These are phyloP conservation scores for Colletotrichum karsti DNA, from an alignment of 2,329 filamentous ascomycete genomes.

Conservation along the genomic window DNA sequence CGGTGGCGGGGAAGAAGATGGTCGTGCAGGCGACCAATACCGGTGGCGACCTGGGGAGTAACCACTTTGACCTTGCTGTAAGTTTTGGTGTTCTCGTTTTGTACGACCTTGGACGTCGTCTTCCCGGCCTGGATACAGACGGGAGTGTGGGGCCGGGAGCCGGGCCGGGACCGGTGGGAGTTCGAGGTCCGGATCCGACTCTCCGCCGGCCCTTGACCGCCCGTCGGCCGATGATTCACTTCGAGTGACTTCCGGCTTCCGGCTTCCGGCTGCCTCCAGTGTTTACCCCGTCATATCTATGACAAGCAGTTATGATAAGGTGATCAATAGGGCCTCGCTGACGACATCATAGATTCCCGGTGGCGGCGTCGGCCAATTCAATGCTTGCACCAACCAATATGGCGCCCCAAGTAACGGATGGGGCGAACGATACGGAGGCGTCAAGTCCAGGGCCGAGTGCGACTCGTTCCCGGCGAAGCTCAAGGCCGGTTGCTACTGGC, in stretches of 20 bases:
- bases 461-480: conserved; percentile 60
- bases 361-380: conserved; percentile 62
- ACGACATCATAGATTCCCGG: conserved; percentile 50
- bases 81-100: conserved; percentile 27
- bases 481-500: conserved; percentile 68
- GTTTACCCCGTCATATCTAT: no score
- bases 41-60: conserved; percentile 59
- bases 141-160: neutral
- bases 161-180: no score
- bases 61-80: conserved; percentile 63
- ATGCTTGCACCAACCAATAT: conserved; percentile 51
- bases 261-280: no score
- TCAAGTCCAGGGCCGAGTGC: conserved; percentile 60
- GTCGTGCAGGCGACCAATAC: conserved; percentile 69
- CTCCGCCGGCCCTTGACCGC: no score
- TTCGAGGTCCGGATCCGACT: no score
- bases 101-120: neutral
- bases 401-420: conserved; percentile 57
- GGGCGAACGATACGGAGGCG: conserved; percentile 68
- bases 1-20: conserved; percentile 65
- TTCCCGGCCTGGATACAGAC: no score
- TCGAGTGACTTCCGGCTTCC: no score
- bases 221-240: no score
- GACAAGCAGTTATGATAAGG: no score
- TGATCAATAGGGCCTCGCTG: no score